phyloP scores from a whole-genome alignment of 2,329 filamentous ascomycete genomes.

The Microcera coccophila region DNA sequence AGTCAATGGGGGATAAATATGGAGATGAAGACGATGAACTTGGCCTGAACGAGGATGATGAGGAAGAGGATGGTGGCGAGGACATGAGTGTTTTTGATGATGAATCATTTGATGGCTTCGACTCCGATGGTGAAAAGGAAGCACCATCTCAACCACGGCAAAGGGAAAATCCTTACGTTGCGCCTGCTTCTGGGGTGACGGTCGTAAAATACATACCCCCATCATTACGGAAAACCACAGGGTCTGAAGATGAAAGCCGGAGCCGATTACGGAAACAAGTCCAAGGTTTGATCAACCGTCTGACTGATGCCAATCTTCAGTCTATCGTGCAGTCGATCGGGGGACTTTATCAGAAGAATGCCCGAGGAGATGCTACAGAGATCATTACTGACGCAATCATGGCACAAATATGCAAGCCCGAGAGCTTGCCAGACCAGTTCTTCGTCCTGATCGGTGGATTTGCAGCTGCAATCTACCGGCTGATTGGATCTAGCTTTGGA shows the following conservation, averaged over 20 bases:
- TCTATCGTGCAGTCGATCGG: constrained; percentile 81
- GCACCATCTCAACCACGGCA: constrained; percentile 42
- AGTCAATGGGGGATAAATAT: neutral
- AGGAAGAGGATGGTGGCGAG: constrained; percentile 19
- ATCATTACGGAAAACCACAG: constrained; percentile 64
- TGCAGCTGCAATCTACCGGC: constrained; percentile 79
- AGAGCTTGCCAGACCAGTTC: constrained; percentile 79
- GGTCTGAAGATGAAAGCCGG: constrained; percentile 63
- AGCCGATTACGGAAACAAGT: constrained; percentile 71
- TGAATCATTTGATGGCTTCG: constrained; percentile 40
- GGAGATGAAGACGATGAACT: constrained; percentile 25
- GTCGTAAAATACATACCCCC: constrained; percentile 82
- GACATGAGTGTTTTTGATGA: constrained; percentile 29
- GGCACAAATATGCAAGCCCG: constrained; percentile 73
- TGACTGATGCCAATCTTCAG: constrained; percentile 86
- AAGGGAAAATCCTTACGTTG: constrained; percentile 84
- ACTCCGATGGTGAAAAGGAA: constrained; percentile 29
- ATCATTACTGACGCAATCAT: constrained; percentile 74
- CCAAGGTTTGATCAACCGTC: constrained; percentile 85
- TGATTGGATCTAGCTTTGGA: constrained; percentile 84
- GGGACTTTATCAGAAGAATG: constrained; percentile 75
- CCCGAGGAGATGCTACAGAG: constrained; percentile 83
- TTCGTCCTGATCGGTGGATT: constrained; percentile 89
- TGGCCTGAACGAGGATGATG: constrained; percentile 9
- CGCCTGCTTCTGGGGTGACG: constrained; percentile 53